Evolutionary conservation across 2,329 filamentous ascomycete species (phyloP), one percentile per base, ranked within the genome.

Genomic region (Alternaria angustiovoidea): DNA sequence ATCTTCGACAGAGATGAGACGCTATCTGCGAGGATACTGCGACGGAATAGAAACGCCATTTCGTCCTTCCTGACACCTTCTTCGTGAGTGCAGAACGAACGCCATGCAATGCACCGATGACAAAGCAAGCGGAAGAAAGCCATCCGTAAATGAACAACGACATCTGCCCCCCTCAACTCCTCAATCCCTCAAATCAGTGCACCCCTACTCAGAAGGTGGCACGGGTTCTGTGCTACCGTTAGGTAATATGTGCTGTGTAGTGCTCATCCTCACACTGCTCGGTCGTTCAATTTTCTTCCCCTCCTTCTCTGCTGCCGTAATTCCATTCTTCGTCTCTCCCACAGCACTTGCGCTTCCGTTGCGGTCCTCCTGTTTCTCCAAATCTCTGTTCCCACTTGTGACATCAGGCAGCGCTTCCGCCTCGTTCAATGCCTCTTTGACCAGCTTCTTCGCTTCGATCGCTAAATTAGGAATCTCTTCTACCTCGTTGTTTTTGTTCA

Each of bases 401-500:
- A 49, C 42, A 2, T 42, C 41, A 38, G 51, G 30, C 20, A 52
- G 38, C 49, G 52, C 48, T 16, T 61, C 62, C 1, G 67, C 71
- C 32, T 76, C 70, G 5, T 36, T 63, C 48, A 76, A 36, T 3
- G 70, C 75, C 12, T 71, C 59, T 18, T 75, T 79, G 11, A 83
- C 82, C 12, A 84, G 66, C 52, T 79, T 74, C 39, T 81, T 80
- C 0, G 81, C 82, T 60, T 84, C 80, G 9, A 78, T 69, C 62
- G 83, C 80, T 20, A 85, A 62, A 62, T 84, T 79, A 2, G 81
- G 79, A 0, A 74, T 71, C 14, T 69, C 63, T 22, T 73, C 61
- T 6, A 30, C 54, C 24, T 79, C 79, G 2, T 81, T 77, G 9
- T 80, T 77, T 48, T 87, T 86, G 14, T 80, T 80, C 8, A 91